phyloP scores from a whole-genome alignment of 441 rosid species.

The Manihot esculenta region DNA sequence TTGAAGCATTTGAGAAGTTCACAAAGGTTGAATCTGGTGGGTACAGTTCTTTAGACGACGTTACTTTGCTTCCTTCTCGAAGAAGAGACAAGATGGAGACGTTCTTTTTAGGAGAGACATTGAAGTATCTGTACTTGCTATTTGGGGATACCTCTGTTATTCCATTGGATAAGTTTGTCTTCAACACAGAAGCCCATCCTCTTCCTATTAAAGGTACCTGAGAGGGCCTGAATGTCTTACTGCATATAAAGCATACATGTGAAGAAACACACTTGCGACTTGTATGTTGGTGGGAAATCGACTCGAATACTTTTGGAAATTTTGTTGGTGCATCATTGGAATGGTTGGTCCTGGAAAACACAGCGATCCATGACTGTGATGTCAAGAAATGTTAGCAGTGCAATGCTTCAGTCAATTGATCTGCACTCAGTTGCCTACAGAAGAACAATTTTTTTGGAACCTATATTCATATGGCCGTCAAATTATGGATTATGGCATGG shows the following conservation, averaged over 20 bases:
- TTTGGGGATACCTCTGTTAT: conserved; percentile 72
- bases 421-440: conserved; percentile 20
- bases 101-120: conserved; percentile 85
- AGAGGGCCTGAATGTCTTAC: conserved; percentile 15
- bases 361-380: conserved; percentile 13
- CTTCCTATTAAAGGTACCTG: conserved; percentile 54
- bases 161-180: conserved; percentile 81
- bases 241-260: conserved; percentile 14
- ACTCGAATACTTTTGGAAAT: conserved; percentile 15
- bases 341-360: conserved; percentile 18
- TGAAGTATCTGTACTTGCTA: conserved; percentile 86
- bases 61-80: conserved; percentile 73
- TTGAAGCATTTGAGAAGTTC: conserved; percentile 86
- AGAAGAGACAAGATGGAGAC: conserved; percentile 96
- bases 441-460: conserved; percentile 12
- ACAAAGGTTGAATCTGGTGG: conserved; percentile 88
- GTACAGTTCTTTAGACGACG: conserved; percentile 80
- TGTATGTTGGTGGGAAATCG: conserved; percentile 7
- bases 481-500: conserved; percentile 22
- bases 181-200: conserved; percentile 96
- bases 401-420: conserved; percentile 13
- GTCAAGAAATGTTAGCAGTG: conserved; percentile 11
- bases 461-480: conserved; percentile 12
- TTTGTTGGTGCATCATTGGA: conserved; percentile 10
- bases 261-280: conserved; percentile 19